Base-by-base conservation (phyloP, 2,329 filamentous ascomycete species). In the Curvularia verruculosa region DNA sequence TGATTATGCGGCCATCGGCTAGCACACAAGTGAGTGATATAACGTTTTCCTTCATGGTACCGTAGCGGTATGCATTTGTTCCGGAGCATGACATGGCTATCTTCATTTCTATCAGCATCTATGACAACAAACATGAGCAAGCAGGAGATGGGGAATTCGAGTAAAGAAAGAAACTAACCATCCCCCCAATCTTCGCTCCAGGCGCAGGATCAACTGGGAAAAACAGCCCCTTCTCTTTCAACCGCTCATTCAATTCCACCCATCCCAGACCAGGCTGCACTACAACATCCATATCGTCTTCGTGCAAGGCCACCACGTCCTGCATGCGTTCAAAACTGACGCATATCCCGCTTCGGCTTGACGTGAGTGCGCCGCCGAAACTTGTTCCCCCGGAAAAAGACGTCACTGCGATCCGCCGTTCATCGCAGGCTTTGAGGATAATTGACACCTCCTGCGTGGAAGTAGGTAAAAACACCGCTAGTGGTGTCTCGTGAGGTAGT, bases 1-100 rank as follows among this genome's bases (percentile, higher is more conserved):
- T 94, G 76, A 97, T 86, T 36, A 96, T 78, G 1, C 90, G 94
- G 40, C 92, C 92, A 75, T 96, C 92, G 10, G 92, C 92, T 66
- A 96, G 83, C 10, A 96, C 92, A 2, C 93, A 89, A 0, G 92
- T 96, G 62, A 96, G 77, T 49, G 85, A 89, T 13, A 96, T 80
- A 15, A 96, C 92, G 90, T 92, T 96, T 71, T 96, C 91, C 60
- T 90, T 87, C 91, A 96, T 96, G 2, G 92, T 96, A 59, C 92
- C 92, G 74, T 96, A 96, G 53, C 91, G 84, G 80, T 96, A 96
- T 12, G 92, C 89, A 74, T 96, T 96, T 7, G 92, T 96, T 51
- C 92, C 92, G 9, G 75, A 87, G 74, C 88, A 90, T 54, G 86
- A 87, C 10, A 90, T 92, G 31, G 71, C 70, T 29, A 78, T 73